Conservation (phyloP, 805 yeast genomes). For the Saccharomycopsis vini region DNA sequence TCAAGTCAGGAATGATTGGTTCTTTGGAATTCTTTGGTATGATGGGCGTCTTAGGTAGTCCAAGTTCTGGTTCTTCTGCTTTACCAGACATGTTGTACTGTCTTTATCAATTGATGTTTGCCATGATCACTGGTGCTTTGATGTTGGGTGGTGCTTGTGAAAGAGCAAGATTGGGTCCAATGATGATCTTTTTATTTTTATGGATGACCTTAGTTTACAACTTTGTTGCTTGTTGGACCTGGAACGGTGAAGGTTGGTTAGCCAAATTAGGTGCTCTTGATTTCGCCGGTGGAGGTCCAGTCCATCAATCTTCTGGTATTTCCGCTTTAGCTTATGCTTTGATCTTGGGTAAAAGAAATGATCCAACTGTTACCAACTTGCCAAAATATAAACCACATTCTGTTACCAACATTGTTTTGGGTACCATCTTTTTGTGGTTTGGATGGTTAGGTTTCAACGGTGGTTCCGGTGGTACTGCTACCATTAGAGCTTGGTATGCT, state of each 20-base stretch:
- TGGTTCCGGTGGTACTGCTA: constrained; percentile 91
- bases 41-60: constrained; percentile 74
- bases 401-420: constrained; percentile 81
- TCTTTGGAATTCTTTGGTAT: constrained; percentile 73
- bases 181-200: constrained; percentile 87
- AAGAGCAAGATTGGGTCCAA: constrained; percentile 91
- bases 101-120: constrained; percentile 95
- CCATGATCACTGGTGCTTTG: constrained; percentile 83
- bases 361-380: constrained; percentile 58
- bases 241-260: constrained; percentile 94
- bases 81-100: constrained; percentile 90
- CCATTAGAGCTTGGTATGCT: constrained; percentile 92
- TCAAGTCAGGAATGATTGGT: constrained; percentile 63
- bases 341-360: constrained; percentile 85
- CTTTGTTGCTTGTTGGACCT: constrained; percentile 95
- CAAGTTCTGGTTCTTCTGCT: constrained; percentile 46
- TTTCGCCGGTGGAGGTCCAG: constrained; percentile 99
- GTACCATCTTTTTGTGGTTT: constrained; percentile 92
- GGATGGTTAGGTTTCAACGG: constrained; percentile 99
- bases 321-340: constrained; percentile 93
- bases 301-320: constrained; percentile 88
- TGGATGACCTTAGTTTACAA: constrained; percentile 96
- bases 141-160: constrained; percentile 98
- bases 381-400: constrained; percentile 94
- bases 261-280: constrained; percentile 75